Evolutionary conservation across 2,329 filamentous ascomycete genomes (phyloP), one percentile per base, ranked within the genome.

Genomic region (Aspergillus pseudoterreus): DNA sequence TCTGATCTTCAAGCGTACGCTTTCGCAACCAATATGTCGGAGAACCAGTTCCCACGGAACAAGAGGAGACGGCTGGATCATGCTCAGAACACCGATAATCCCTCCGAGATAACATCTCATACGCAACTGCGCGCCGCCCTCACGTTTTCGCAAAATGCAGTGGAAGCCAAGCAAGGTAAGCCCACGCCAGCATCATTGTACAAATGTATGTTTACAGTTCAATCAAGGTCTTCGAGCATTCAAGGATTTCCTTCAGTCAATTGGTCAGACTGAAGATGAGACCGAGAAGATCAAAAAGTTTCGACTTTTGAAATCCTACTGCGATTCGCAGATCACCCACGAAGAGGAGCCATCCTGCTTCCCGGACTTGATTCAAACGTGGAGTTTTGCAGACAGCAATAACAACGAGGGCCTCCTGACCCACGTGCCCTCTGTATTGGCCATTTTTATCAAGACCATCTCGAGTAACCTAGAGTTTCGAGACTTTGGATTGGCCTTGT

Each of bases 381-480:
- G 92, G 92, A 85, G 84, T 44, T 91, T 88, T 73, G 91, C 88
- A 4, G 84, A 84, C 27, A 85, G 89, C 67, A 83, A 84, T 58
- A 90, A 89, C 65, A 87, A 92, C 60, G 91, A 96, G 52, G 82
- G 84, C 49, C 76, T 96, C 53, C 81, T 94, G 66, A 92, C 91
- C 1, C 83, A 89, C 6, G 84, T 94, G 3, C 85, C 88, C 1
- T 88, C 92, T 1, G 85, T 91, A 6, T 75, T 99, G 27, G 89
- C 90, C 1, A 79, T 96, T 17, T 80, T 97, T 43, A 76, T 97
- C 33, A 90, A 87, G 69, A 82, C 88, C 19, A 78, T 95, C 43
- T 92, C 91, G 0, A 81, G 78, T 38, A 81, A 87, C 14, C 75
- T 94, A 44, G 86, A 94, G 35, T 81, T 95, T 47, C 82, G 86